These are phyloP conservation scores for Salix exigua DNA, from an alignment of 345 rosid genomes.

Conservation along the genomic window DNA sequence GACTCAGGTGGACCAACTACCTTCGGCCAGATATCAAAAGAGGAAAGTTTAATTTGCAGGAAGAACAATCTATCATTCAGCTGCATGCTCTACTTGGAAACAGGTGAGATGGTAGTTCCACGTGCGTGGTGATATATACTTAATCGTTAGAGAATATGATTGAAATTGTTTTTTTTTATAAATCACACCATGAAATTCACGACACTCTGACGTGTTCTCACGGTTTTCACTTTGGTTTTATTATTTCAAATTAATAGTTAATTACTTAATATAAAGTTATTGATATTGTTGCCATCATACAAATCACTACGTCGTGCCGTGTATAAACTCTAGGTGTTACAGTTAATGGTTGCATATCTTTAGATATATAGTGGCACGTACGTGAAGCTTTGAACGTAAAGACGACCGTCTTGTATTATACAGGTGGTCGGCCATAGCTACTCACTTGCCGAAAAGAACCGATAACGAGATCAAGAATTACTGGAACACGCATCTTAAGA, in stretches of 20 bases:
- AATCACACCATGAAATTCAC: not conserved
- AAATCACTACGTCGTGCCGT: not conserved
- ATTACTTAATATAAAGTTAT: no score
- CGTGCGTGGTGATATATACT: not conserved
- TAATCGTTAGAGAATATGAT: no score
- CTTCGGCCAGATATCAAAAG: conserved; percentile 16
- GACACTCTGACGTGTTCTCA: not conserved
- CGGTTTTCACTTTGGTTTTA: not conserved
- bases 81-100: conserved; percentile 18
- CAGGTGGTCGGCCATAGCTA: conserved; percentile 12
- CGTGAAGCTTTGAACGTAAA: not conserved
- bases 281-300: not conserved
- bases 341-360: not conserved
- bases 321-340: not conserved
- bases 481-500: conserved; percentile 16
- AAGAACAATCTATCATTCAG: conserved; percentile 13
- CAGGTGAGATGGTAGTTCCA: not conserved
- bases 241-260: not conserved
- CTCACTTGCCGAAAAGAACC: conserved; percentile 10
- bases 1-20: conserved; percentile 15
- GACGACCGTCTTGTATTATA: not conserved
- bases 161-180: no score
- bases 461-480: conserved; percentile 16
- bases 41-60: conserved; percentile 14
- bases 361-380: not conserved